Evolutionary conservation across 169 alveolate genomes (phyloP), one percentile per base, ranked within the genome.

Genomic region (Eimeria acervulina): DNA sequence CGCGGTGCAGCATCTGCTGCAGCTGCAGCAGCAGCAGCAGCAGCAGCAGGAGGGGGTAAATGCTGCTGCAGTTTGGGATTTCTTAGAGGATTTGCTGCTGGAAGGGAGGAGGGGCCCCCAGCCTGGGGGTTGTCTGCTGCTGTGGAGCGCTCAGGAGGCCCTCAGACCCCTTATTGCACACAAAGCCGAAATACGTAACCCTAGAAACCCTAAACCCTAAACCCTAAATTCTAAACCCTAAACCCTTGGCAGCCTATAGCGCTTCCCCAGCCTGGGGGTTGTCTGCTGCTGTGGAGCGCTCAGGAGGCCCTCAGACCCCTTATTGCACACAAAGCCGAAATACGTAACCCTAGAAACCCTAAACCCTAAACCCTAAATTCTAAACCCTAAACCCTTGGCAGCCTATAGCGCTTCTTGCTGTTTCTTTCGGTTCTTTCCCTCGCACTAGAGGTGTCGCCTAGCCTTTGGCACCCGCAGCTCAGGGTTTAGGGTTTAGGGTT

Each of bases 301-400:
- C 87, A 76, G n/a, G 87, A 76, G 52, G 87, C 87, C 61, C 55
- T 76, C 59, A 76, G 87, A 42, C 87, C 87, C 59, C 87, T 76
- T n/a, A 21, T 76, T 17, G 87, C 87, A 2, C 36, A 76, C 15
- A 26, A 36, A 28, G 55, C 33, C 3, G 87, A 33, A 23, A 76
- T 76, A 7, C 87, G 87, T 76, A n/a, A 36, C 4, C 83, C 40
- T 8, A 17, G 31, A 33, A 74, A 74, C 85, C 85, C 85, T 74
- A 78, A 72, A 78, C 89, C 66, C 63, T 78, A 78, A 78, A 44
- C 89, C 63, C 89, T 78, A 78, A 78, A 26, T 66, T 38, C 88
- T 78, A 78, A 70, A 61, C 72, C 31, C 72, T 61, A 61, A 61
- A 59, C 68, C 21, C 68, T 59, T 59, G 68, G n/a, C n/a, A 13